Evolutionary conservation across 2,329 filamentous ascomycete species (phyloP).

Genomic region (Metarhizium sp.): DNA sequence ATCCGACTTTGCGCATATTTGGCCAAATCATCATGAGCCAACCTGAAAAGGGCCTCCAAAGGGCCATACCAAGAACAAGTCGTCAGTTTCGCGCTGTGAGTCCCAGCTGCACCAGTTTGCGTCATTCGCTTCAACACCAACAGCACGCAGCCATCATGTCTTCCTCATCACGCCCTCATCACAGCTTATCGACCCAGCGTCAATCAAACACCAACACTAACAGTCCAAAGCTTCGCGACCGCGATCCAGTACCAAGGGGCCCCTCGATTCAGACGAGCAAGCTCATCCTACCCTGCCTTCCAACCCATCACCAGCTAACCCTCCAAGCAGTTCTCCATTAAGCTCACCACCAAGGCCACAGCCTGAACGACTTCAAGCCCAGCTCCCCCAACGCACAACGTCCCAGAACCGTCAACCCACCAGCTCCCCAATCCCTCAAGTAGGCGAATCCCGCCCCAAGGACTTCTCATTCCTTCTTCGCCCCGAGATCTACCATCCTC

Average conservation of each 20-base stretch:
- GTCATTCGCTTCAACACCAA: not conserved
- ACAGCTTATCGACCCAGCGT: not conserved
- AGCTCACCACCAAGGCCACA: conserved; percentile 6
- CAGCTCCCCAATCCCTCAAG: conserved; percentile 18
- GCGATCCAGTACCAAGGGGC: conserved; percentile 8
- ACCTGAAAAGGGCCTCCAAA: not conserved
- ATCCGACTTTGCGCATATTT: not conserved
- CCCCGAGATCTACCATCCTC: conserved; percentile 73
- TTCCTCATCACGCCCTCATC: not conserved
- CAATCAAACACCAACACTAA: not conserved
- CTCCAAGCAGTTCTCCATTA: conserved; percentile 1
- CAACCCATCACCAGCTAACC: not conserved
- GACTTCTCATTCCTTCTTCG: conserved; percentile 76
- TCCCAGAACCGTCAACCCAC: conserved; percentile 7
- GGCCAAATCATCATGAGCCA: conserved; percentile 4
- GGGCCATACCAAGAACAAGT: conserved; percentile 6
- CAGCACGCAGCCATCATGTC: not conserved
- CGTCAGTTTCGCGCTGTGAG: conserved; percentile 8
- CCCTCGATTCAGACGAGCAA: conserved; percentile 8
- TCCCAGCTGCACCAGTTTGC: not conserved
- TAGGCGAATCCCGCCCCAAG: conserved; percentile 33
- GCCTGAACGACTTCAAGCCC: conserved; percentile 3
- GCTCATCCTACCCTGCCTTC: not conserved
- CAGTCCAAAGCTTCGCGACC: conserved; percentile 8
- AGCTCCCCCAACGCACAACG: conserved; percentile 13